A percentile compares a stretch with the other conserved stretches of the same genome.
Conservation (phyloP, 2,329 filamentous ascomycete genomes). For the Ophidiomyces ophidiicola region DNA sequence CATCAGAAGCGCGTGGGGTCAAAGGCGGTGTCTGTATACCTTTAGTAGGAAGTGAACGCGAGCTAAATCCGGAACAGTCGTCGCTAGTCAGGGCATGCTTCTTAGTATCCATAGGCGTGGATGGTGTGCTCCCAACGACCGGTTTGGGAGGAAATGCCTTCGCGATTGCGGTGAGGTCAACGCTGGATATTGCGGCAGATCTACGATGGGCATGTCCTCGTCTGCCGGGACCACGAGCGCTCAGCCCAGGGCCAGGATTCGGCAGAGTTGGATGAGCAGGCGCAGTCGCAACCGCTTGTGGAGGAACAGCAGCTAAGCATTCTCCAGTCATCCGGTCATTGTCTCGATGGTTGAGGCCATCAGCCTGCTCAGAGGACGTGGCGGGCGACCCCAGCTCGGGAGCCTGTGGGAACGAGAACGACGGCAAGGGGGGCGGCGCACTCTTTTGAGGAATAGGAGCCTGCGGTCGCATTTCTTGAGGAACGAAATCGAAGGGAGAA, state of each 20-base stretch:
- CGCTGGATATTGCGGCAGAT: slow-evolving; percentile 65
- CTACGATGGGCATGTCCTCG: slow-evolving; percentile 69
- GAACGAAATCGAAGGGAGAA: slow-evolving; percentile 36
- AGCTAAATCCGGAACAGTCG: slow-evolving; percentile 23
- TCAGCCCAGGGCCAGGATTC: slow-evolving; percentile 26
- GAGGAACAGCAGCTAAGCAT: slow-evolving; percentile 29
- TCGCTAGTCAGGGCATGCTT: slow-evolving; percentile 21
- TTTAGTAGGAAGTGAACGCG: slow-evolving; percentile 24
- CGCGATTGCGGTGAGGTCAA: slow-evolving; percentile 54
- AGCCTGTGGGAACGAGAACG: slow-evolving; percentile 29
- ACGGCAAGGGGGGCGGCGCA: slow-evolving; percentile 24
- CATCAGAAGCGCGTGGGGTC: slow-evolving; percentile 22
- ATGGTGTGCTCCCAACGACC: slow-evolving; percentile 49
- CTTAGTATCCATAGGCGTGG: slow-evolving; percentile 35
- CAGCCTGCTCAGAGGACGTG: not conserved
- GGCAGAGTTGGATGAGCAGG: slow-evolving; percentile 19
- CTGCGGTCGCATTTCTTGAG: slow-evolving; percentile 1
- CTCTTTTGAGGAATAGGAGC: slow-evolving; percentile 7
- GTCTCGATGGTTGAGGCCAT: slow-evolving; percentile 2
- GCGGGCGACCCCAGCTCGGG: slow-evolving; percentile 18
- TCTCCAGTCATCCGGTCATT: slow-evolving; percentile 45
- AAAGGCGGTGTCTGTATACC: slow-evolving; percentile 23
- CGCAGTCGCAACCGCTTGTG: slow-evolving; percentile 33
- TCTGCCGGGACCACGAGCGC: slow-evolving; percentile 41
- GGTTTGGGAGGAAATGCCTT: slow-evolving; percentile 31